phyloP scores from a whole-genome alignment of 176 grass and related monocot genomes.

The Miscanthus lutarioriparius region DNA sequence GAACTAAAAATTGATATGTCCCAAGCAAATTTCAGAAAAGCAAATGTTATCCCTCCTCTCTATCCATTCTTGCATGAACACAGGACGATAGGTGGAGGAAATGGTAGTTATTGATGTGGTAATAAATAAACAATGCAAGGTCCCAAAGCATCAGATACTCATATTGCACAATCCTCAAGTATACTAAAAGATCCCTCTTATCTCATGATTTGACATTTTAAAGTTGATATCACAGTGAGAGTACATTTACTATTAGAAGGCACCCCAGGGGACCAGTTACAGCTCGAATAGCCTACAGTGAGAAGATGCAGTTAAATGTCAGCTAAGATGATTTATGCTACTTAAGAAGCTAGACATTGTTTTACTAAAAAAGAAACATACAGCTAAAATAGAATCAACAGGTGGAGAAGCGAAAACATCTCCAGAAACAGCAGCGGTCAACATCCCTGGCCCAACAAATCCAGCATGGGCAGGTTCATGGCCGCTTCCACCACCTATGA shows the following conservation, averaged over 20 bases:
- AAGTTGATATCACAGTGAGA: conserved; percentile 10
- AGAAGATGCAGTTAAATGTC: conserved; percentile 30
- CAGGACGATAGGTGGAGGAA: conserved; percentile 3
- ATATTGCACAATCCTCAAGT: background rate
- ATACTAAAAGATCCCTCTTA: conserved; percentile 12
- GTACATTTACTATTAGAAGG: conserved; percentile 95
- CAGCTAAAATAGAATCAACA: too few relatives aligned
- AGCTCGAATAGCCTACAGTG: conserved; percentile 89
- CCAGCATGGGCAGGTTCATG: too few relatives aligned
- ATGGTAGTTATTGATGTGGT: background rate
- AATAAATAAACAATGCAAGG: too few relatives aligned
- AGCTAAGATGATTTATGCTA: conserved; percentile 21
- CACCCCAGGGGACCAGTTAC: conserved; percentile 93
- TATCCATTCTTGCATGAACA: background rate
- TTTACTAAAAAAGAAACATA: too few relatives aligned
- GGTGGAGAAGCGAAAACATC: too few relatives aligned
- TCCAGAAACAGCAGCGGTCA: too few relatives aligned
- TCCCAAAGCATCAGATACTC: too few relatives aligned
- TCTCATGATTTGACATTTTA: conserved; percentile 16
- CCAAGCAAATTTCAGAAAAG: conserved; percentile 2
- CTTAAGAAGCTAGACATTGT: background rate
- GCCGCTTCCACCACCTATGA: too few relatives aligned
- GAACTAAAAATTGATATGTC: background rate
- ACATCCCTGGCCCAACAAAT: too few relatives aligned
- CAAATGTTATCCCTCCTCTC: background rate